These are phyloP conservation scores for Straminergon stramineum DNA, from an alignment of 225 moss, liverwort and hornwort genomes.

Conservation along the genomic window DNA sequence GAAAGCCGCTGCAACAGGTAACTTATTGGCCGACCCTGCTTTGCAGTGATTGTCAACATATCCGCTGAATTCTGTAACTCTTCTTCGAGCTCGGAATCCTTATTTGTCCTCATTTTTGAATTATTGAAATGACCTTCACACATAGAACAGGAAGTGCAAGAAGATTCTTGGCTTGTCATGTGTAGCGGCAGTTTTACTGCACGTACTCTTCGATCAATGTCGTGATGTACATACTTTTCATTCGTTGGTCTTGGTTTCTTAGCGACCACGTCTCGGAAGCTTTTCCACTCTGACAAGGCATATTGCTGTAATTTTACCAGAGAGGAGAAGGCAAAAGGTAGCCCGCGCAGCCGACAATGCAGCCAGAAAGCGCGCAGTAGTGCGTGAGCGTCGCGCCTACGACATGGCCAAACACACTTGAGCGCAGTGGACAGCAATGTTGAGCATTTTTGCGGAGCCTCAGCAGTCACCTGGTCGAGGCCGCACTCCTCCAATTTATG, in stretches of 20 bases:
- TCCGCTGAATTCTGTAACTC: not conserved
- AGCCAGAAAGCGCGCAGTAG: slow-evolving; percentile 22
- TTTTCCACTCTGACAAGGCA: not conserved
- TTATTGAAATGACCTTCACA: not conserved
- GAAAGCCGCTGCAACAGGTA: slow-evolving; percentile 35
- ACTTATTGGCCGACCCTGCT: not conserved
- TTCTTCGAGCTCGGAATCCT: not conserved
- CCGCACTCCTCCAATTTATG: not conserved
- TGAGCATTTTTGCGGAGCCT: not conserved
- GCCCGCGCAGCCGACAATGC: slow-evolving; percentile 24
- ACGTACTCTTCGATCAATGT: not conserved
- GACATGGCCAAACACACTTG: slow-evolving; percentile 32
- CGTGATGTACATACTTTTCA: not conserved
- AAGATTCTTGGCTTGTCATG: not conserved
- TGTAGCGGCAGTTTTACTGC: not conserved
- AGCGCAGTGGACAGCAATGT: not conserved
- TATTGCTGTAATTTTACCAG: not conserved
- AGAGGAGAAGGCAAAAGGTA: slow-evolving; percentile 32
- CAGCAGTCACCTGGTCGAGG: not conserved
- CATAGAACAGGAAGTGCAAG: not conserved
- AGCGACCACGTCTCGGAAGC: not conserved
- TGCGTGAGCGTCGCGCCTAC: slow-evolving; percentile 23
- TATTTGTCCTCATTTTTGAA: not conserved
- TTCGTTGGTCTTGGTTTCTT: not conserved
- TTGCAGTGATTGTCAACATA: not conserved